phyloP scores from a whole-genome alignment of 306 rosid species.

The Lathyrus tuberosus region DNA sequence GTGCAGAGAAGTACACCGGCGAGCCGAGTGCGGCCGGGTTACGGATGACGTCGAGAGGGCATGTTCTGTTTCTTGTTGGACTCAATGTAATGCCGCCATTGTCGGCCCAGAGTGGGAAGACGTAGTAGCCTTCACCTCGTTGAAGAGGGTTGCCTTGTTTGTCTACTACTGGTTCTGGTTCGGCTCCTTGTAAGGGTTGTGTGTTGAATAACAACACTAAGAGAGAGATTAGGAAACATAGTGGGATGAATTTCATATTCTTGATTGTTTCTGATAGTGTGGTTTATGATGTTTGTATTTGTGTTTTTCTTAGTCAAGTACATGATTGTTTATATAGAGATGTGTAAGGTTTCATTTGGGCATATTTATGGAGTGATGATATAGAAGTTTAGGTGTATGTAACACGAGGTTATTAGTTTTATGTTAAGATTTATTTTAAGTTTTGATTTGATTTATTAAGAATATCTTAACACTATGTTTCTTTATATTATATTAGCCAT shows the following conservation, averaged over 20 bases:
- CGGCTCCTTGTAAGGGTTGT: background rate
- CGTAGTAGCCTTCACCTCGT: conserved; percentile 37
- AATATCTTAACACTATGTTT: too few species aligned
- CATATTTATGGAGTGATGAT: background rate
- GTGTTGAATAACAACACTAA: conserved; percentile 11
- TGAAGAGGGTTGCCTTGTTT: conserved; percentile 28
- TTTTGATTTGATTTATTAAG: background rate
- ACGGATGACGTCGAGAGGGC: conserved; percentile 41
- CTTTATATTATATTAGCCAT: background rate
- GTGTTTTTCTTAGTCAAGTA: background rate
- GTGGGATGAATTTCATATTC: conserved; percentile 36
- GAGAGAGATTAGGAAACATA: conserved; percentile 27
- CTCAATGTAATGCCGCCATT: conserved; percentile 37
- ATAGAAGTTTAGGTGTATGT: background rate
- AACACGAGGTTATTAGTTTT: background rate
- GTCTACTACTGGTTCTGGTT: conserved; percentile 42
- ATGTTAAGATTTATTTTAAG: background rate
- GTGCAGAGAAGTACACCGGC: conserved; percentile 15
- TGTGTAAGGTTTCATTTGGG: background rate
- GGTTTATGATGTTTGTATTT: conserved; percentile 1
- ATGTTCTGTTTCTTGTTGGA: conserved; percentile 38
- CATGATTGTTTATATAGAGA: background rate
- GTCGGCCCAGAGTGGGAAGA: conserved; percentile 43
- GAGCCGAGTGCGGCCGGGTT: conserved; percentile 33
- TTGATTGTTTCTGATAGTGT: background rate